Evolutionary conservation across 2,329 filamentous ascomycete genomes (phyloP).

Genomic region (Seiridium unicorne): DNA sequence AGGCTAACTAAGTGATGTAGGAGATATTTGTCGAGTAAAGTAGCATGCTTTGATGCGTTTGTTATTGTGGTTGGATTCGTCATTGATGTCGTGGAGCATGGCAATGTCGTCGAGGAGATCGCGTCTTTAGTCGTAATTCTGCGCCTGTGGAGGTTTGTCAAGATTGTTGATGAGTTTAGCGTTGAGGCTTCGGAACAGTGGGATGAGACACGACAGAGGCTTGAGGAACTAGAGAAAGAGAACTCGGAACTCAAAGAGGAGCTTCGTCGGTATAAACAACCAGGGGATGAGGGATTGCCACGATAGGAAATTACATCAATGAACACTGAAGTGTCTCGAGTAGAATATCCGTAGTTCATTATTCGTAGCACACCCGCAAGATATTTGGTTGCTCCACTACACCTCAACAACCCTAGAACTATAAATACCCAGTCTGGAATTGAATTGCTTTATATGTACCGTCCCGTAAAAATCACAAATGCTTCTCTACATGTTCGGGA

Average conservation of each 20-base stretch:
- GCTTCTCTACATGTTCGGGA: too few relatives aligned
- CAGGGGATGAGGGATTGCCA: neutral
- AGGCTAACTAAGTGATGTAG: slow-evolving; percentile 28
- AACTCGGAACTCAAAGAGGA: slow-evolving; percentile 32
- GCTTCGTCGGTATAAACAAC: slow-evolving; percentile 4
- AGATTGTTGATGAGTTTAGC: slow-evolving; percentile 68
- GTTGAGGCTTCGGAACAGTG: slow-evolving; percentile 62
- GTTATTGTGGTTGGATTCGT: slow-evolving; percentile 62
- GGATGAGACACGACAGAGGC: slow-evolving; percentile 51
- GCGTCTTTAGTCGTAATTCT: slow-evolving; percentile 66
- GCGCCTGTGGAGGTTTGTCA: slow-evolving; percentile 67
- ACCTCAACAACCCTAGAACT: too few relatives aligned
- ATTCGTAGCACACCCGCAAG: too few relatives aligned
- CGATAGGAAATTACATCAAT: neutral
- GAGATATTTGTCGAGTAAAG: slow-evolving; percentile 57
- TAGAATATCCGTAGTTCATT: too few relatives aligned
- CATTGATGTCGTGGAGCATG: slow-evolving; percentile 59
- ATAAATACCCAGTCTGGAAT: too few relatives aligned
- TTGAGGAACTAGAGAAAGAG: slow-evolving; percentile 51
- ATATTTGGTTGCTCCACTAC: too few relatives aligned
- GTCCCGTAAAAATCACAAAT: too few relatives aligned
- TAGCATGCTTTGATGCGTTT: slow-evolving; percentile 63
- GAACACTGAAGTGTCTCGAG: too few relatives aligned
- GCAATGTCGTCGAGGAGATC: slow-evolving; percentile 56
- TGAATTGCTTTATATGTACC: too few relatives aligned